Evolutionary conservation across 176 grass and related monocot genomes (phyloP), one percentile per base, ranked within the genome.

Genomic region (Aegilops tauschii): DNA sequence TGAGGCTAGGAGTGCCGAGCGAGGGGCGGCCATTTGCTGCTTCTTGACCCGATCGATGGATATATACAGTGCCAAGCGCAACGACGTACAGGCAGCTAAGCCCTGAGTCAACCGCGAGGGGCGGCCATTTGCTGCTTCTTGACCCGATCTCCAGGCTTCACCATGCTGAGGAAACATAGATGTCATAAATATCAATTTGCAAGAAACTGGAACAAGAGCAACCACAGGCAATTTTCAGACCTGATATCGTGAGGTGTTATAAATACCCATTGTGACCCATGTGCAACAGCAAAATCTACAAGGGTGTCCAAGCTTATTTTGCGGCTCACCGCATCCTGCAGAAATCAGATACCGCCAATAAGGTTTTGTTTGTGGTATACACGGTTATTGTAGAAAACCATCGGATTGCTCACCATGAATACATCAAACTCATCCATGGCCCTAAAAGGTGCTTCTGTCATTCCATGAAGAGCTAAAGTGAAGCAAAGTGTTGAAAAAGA

Each of bases 371-470:
- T 35, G 8, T 65, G 67, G 20, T 61, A 74, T 61, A 54, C 28
- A 91, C 29, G 78, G 32, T 49, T 16, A 30, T 61, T 76, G 12
- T 3, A 18, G 40, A 82, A 87, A 45, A 0, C 61, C 52, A 14
- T 44, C 31, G 31, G 56, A 61, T 58, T 42, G 80, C 81, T 83
- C 77, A 98, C 93, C 96, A 98, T 98, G 76, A 98, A 98, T 35
- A 98, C 96, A 80, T 98, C 96, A 50, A 98, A 98, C 77, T 98
- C 96, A 86, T 98, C 96, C 96, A 98, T 98, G 78, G 96, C 96
- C 75, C 96, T 91, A 84, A 98, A 98, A 65, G 96, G 96, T 45
- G 96, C 83, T 91, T 98, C 96, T 8, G 92, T 94, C 96, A 95
- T 98, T 90, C 95, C 96, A 52, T 98, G 96, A 87, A 98, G 96